Percentiles rank a stretch among this genome's conserved stretches.
Evolutionary conservation across 202 grass and related monocot species (phyloP).

Genomic region (Zizania palustris): DNA sequence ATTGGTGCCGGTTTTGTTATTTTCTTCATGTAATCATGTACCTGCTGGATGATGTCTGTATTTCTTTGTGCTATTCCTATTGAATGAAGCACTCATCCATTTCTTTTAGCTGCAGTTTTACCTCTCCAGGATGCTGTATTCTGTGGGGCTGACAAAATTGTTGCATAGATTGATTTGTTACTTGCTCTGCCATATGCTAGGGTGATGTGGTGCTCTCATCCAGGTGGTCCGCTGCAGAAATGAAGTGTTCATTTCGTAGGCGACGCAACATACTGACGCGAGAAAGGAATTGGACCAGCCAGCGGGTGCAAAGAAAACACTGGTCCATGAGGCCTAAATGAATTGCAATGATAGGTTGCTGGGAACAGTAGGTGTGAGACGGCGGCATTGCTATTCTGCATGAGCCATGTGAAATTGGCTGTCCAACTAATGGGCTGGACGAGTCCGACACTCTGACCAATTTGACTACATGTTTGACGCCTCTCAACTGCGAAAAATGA

Average conservation of each 20-base stretch:
- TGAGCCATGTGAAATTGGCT: not conserved
- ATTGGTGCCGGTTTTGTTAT: conserved; percentile 44
- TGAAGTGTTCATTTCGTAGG: not conserved
- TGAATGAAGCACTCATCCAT: not conserved
- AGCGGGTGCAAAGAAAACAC: not conserved
- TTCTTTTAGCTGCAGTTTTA: not conserved
- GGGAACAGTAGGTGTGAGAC: not conserved
- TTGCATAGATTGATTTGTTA: not conserved
- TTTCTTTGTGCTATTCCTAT: not conserved
- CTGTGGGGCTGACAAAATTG: not conserved
- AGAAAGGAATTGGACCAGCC: not conserved
- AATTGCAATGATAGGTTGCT: not conserved
- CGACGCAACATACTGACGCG: not conserved
- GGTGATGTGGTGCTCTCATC: not conserved
- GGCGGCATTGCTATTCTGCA: not conserved
- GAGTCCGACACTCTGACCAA: not conserved
- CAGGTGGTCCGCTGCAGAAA: conserved; percentile 15
- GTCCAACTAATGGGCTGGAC: not conserved
- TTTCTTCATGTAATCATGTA: not conserved
- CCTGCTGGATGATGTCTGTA: not conserved
- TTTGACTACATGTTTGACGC: not conserved
- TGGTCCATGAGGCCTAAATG: not conserved
- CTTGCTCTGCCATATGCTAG: not conserved
- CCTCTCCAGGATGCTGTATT: not conserved
- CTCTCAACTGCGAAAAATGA: not conserved